These are phyloP conservation scores for Drechslerella stenobrocha DNA, from an alignment of 2,329 filamentous ascomycete genomes.

Conservation along the genomic window DNA sequence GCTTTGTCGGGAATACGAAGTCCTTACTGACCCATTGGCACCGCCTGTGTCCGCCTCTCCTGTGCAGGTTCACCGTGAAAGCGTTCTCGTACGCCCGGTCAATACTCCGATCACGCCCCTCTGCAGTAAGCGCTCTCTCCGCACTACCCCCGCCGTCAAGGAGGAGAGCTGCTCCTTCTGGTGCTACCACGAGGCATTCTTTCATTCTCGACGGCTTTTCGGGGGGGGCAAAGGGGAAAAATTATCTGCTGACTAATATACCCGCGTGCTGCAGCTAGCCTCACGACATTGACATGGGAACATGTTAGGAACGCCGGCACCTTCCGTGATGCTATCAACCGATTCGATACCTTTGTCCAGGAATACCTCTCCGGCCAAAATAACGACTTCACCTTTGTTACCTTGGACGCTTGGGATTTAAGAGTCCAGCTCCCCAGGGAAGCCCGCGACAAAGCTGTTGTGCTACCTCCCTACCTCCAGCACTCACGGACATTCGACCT, in stretches of 20 bases:
- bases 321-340: conserved; percentile 93
- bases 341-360: conserved; percentile 89
- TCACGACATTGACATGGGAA: conserved; percentile 98
- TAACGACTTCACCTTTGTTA: conserved; percentile 96
- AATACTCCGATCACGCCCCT: conserved; percentile 98
- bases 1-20: conserved; percentile 36
- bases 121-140: conserved; percentile 84
- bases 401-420: conserved; percentile 96
- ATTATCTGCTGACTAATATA: conserved; percentile 28
- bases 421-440: conserved; percentile 96
- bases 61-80: conserved; percentile 83
- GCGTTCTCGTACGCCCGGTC: conserved; percentile 94
- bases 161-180: conserved; percentile 8
- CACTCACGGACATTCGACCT: conserved; percentile 97
- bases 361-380: conserved; percentile 90
- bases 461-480: conserved; percentile 93
- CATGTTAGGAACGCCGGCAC: conserved; percentile 96
- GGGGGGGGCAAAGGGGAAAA: too few species aligned
- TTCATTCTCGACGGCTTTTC: conserved; percentile 1
- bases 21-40: conserved; percentile 49
- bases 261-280: conserved; percentile 68
- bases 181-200: conserved; percentile 22
- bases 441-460: conserved; percentile 96
- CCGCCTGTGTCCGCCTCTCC: conserved; percentile 3
- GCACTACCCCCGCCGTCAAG: conserved; percentile 10